Evolutionary conservation across 2,329 filamentous ascomycete genomes (phyloP), one percentile per base, ranked within the genome.

Genomic region (Calonectria fujianensis): DNA sequence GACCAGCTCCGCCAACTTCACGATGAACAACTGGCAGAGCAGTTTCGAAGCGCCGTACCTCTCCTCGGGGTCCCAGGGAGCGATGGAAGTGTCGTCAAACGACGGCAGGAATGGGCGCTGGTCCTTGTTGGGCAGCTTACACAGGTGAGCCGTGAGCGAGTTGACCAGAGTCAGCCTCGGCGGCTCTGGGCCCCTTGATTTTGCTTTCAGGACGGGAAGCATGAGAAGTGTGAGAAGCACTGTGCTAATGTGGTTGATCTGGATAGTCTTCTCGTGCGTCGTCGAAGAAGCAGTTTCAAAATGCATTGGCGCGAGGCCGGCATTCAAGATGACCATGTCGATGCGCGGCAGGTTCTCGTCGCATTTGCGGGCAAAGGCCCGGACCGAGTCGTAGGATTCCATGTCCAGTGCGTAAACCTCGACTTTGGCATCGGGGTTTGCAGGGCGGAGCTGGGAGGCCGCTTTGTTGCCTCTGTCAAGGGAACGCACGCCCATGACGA

Each of bases 1-100:
- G 11, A 89, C 82, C 0, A 84, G 79, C 11, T 85, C 82, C 1
- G 82, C 80, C n/a, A 87, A 80, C 18, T 85, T 83, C 24, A 85
- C 82, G 8, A 86, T 77, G 59, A 88, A 85, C 1, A 85, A 70
- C 16, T 84, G 83, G 4, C 61, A 73, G 4, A 85, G 70, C 5
- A 85, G 48, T 64, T 86, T 86, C 2, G 82, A 83, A 2, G 72
- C 75, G 5, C 74, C 72, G 52, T 85, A 86, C 63, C 77, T 75
- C 59, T 83, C 80, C 1, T 68, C 7, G 0, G 72, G 29, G 69
- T 79, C 72, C 72, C 76, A 85, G 0, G 74, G 73, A 4, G 70
- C 76, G 39, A 76, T 79, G 1, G 69, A 31, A 0, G 78, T 76
- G 20, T 82, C 69, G 52, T 83, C 78, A 51, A 85, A 84, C 0